Evolutionary conservation across 768 basidiomycete genomes (phyloP), one percentile per base, ranked within the genome.

Genomic region (Chiua virens): DNA sequence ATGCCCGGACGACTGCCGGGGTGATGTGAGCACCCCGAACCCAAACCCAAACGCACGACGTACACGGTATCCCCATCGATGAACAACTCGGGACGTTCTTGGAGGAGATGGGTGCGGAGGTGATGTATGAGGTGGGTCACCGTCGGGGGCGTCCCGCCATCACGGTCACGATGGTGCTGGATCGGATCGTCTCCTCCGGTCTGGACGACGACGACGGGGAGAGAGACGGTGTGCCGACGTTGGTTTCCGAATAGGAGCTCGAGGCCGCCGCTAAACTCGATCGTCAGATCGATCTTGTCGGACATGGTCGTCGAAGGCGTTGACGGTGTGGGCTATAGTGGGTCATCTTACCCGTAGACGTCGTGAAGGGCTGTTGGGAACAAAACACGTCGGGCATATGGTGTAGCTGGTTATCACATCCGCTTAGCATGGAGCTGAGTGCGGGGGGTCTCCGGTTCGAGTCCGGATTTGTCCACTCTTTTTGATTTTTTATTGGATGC

Each of bases 11-110:
- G 93, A 35, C 97, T 96, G 62, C 1, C 28, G 11, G 2, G 35
- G n/a, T n/a, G n/a, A 21, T 13, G 20, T 60, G 9, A 52, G 18
- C 30, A 2, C 11, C 2, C 18, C 28, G 18, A 11, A 28, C 17
- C 21, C 3, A 14, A 14, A 14, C 14, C 30, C 6, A 14, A 27
- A 18, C n/a, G 39, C 8, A 15, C 40, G 8, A 76, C 86, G 63
- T 69, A 97, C 95, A 98, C 89, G 23, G 87, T 92, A 18, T 79
- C 82, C 10, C 84, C 83, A 49, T 98, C 94, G 47, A 90, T 77
- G 68, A 99, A 99, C 54, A 99, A 73, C 64, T 97, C 95, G 21
- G 80, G 81, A 17, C 97, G 75, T 63, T 95, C 93, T 59, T 81
- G 87, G 59, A 99, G 76, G 52, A 94, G 67, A 59, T 86, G 81